Conservation (phyloP, 139 green algal species). For the Chlorokybus atmophyticus region DNA sequence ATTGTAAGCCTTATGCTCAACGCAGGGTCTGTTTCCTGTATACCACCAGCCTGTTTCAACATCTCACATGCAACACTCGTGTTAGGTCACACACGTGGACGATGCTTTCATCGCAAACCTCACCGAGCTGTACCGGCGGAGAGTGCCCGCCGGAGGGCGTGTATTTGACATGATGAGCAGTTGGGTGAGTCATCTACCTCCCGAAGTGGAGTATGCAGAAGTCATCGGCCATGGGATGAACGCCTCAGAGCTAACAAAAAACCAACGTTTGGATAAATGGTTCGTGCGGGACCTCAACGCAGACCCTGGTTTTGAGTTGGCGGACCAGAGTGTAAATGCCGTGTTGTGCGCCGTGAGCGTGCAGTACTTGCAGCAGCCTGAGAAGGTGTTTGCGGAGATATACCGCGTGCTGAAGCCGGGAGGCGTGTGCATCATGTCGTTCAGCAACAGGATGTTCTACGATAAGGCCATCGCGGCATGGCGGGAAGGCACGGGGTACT, state of each 20-base stretch:
- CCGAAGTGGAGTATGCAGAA: slow-evolving; percentile 40
- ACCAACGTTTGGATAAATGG: slow-evolving; percentile 51
- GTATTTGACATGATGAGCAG: slow-evolving; percentile 34
- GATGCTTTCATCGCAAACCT: slow-evolving; percentile 58
- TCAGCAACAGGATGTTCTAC: slow-evolving; percentile 74
- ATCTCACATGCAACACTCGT: too few species aligned
- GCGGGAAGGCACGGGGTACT: slow-evolving; percentile 53
- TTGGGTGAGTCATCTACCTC: slow-evolving; percentile 68
- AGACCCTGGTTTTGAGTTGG: slow-evolving; percentile 49
- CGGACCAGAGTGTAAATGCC: slow-evolving; percentile 54
- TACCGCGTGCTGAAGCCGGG: slow-evolving; percentile 70
- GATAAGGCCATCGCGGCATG: slow-evolving; percentile 52
- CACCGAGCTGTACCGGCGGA: slow-evolving; percentile 64
- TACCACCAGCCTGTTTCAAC: too few species aligned
- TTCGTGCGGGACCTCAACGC: slow-evolving; percentile 45
- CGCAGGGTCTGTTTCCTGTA: too few species aligned
- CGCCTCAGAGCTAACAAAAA: slow-evolving; percentile 56
- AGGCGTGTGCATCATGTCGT: slow-evolving; percentile 64
- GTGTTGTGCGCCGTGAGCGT: slow-evolving; percentile 60
- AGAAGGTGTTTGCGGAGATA: slow-evolving; percentile 73
- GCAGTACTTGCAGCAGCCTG: slow-evolving; percentile 54
- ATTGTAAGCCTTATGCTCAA: too few species aligned
- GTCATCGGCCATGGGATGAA: slow-evolving; percentile 83
- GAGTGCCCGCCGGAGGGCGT: slow-evolving; percentile 35
- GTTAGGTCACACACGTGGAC: slow-evolving; percentile 41